Conservation (phyloP, 1,284 basidiomycete genomes). For the Ceratobasidium sp. region DNA sequence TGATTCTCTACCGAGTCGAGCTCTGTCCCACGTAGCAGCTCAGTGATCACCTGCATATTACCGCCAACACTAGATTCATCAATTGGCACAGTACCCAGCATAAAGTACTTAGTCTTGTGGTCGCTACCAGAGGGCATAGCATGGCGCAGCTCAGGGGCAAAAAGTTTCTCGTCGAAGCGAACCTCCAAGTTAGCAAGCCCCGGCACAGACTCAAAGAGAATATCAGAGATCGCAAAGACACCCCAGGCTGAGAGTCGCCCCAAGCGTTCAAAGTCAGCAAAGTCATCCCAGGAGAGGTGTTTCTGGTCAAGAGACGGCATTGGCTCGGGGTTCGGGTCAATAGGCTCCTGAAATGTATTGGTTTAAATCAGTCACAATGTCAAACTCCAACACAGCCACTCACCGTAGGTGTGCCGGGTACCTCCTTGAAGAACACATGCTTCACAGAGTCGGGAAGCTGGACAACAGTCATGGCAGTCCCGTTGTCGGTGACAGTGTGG, state of each 20-base stretch:
- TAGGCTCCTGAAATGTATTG: neutral
- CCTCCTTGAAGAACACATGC: neutral
- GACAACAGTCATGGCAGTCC: constrained; percentile 27
- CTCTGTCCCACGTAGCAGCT: neutral
- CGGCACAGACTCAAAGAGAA: constrained; percentile 16
- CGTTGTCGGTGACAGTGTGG: constrained; percentile 23
- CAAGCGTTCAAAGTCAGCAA: neutral
- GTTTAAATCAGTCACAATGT: no score
- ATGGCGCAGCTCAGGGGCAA: neutral
- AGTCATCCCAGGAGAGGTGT: constrained; percentile 9
- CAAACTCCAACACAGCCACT: neutral
- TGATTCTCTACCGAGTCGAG: neutral
- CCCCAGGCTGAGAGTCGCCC: neutral
- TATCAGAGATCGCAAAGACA: neutral
- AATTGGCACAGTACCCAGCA: neutral
- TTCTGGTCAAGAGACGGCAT: neutral
- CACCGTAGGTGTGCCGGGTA: neutral
- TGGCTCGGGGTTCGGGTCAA: neutral
- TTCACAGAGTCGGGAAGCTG: constrained; percentile 1
- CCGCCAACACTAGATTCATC: neutral
- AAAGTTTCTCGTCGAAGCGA: neutral
- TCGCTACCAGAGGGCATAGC: neutral
- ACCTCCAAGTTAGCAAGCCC: constrained; percentile 12
- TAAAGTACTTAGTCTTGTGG: neutral
- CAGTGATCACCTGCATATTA: neutral